These are phyloP conservation scores for Coffea eugenioides DNA, from an alignment of 257 asterid species.

Conservation along the genomic window DNA sequence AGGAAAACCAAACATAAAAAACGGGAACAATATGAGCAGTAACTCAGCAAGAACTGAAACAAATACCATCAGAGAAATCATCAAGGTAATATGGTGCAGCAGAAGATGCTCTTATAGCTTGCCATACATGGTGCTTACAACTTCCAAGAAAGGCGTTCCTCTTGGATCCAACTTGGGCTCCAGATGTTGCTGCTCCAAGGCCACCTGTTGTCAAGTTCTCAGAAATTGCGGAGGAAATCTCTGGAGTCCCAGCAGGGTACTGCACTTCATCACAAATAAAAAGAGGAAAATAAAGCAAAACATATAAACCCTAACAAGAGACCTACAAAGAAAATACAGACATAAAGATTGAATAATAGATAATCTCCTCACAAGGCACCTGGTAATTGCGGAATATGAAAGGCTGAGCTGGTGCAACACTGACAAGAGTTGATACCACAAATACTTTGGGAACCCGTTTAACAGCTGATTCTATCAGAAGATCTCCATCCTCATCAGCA, in stretches of 20 bases:
- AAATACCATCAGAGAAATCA: constrained; percentile 91
- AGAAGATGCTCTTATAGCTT: constrained; percentile 98
- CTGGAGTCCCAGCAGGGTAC: constrained; percentile 99
- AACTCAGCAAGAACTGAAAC: constrained; percentile 15
- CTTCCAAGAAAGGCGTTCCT: constrained; percentile 93
- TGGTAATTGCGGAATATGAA: constrained; percentile 98
- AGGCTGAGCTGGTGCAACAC: constrained; percentile 96
- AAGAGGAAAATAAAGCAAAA: constrained; percentile 6
- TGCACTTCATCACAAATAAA: constrained; percentile 35
- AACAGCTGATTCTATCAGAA: constrained; percentile 90
- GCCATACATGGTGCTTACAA: constrained; percentile 96
- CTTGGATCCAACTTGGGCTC: constrained; percentile 74
- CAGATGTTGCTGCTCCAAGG: constrained; percentile 62
- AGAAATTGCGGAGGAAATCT: constrained; percentile 60
- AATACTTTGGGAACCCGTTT: constrained; percentile 91
- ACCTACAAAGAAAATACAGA: constrained; percentile 4
- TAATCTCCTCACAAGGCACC: constrained; percentile 39
- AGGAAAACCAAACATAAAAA: constrained; percentile 18
- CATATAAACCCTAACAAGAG: not conserved
- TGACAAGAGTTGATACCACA: constrained; percentile 93
- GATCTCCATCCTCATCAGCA: constrained; percentile 97
- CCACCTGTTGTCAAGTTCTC: constrained; percentile 64
- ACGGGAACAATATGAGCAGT: constrained; percentile 12
- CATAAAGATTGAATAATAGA: constrained; percentile 18
- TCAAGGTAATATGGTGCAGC: constrained; percentile 99